phyloP scores from a whole-genome alignment of 1,284 basidiomycete species.

The Pulchroboletus neoregius region DNA sequence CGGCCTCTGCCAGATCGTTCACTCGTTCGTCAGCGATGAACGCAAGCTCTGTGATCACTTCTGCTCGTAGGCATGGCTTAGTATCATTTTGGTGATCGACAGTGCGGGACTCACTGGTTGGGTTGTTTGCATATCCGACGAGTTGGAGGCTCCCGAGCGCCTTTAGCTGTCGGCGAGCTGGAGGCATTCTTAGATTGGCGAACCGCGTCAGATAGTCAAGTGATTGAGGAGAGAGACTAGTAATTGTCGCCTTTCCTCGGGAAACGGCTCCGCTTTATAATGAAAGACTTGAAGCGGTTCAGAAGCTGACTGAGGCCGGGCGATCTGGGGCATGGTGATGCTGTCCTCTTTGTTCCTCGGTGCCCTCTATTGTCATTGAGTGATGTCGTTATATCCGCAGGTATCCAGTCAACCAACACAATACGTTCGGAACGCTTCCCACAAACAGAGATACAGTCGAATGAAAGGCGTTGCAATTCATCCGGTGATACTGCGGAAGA shows the following conservation, averaged over 20 bases:
- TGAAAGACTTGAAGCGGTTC: neutral
- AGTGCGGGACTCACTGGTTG: conserved; percentile 21
- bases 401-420: conserved; percentile 18
- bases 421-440: conserved; percentile 1
- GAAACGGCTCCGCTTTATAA: conserved; percentile 14
- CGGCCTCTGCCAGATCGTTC: neutral
- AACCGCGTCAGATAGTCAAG: neutral
- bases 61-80: conserved; percentile 10
- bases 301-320: neutral
- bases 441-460: neutral
- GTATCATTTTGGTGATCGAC: neutral
- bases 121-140: conserved; percentile 25
- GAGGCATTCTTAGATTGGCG: conserved; percentile 21
- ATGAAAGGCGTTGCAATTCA: neutral
- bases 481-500: conserved; percentile 1
- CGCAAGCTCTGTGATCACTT: conserved; percentile 29
- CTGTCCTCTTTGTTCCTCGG: conserved; percentile 5
- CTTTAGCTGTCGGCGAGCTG: conserved; percentile 19
- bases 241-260: neutral
- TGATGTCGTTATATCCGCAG: neutral
- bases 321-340: neutral
- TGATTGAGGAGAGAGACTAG: neutral
- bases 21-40: conserved; percentile 22
- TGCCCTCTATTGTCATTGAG: neutral
- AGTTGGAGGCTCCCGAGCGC: conserved; percentile 26